Evolutionary conservation across 2,329 filamentous ascomycete species (phyloP), one percentile per base, ranked within the genome.

Genomic region (Xylariaceae sp.): DNA sequence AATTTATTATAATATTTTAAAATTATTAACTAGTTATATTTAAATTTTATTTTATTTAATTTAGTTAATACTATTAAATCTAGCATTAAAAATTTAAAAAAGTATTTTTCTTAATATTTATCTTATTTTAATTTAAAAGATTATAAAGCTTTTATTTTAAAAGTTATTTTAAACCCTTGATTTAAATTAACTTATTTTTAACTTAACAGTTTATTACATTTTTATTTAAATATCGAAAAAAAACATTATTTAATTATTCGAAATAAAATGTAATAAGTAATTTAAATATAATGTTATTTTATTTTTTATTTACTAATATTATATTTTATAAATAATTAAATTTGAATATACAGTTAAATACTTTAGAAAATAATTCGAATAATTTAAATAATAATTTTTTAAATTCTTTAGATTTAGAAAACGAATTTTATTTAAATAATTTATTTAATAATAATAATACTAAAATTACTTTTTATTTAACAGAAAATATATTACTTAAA

Each of bases 101-200:
- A 45, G 33, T 45, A 45, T 45, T 49, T 49, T 49, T 49, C 12
- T n/a, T n/a, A n/a, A n/a, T n/a, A n/a, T n/a, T n/a, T n/a, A n/a
- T n/a, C n/a, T n/a, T n/a, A n/a, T n/a, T n/a, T n/a, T n/a, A n/a
- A n/a, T n/a, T n/a, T n/a, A n/a, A n/a, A n/a, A n/a, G n/a, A n/a
- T n/a, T n/a, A n/a, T n/a, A n/a, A n/a, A n/a, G n/a, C n/a, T n/a
- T n/a, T n/a, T n/a, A n/a, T n/a, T n/a, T n/a, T n/a, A n/a, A n/a
- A n/a, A n/a, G n/a, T n/a, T n/a, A n/a, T n/a, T n/a, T n/a, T n/a
- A n/a, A n/a, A n/a, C n/a, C n/a, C n/a, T n/a, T n/a, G n/a, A n/a
- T n/a, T n/a, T n/a, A n/a, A n/a, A n/a, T n/a, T n/a, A n/a, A n/a
- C n/a, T n/a, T n/a, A n/a, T n/a, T n/a, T n/a, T n/a, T n/a, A 21